These are phyloP conservation scores for Alnus rubra DNA, from an alignment of 306 rosid species.

Conservation along the genomic window DNA sequence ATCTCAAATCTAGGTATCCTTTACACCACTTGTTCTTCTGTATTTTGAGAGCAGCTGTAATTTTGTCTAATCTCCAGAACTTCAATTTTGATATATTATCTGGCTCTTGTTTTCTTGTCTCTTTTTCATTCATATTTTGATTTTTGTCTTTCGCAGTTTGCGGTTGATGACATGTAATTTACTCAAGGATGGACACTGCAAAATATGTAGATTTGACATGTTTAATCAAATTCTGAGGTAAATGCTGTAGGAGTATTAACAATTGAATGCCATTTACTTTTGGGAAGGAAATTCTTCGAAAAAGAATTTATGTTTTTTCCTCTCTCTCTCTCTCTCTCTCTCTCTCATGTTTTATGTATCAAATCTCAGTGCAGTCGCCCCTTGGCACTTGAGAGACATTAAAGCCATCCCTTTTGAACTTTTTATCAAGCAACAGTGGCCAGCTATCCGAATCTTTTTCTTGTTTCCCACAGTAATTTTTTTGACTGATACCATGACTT, in stretches of 20 bases:
- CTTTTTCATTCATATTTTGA: conserved; percentile 7
- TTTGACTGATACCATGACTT: not conserved
- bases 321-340: too few species aligned
- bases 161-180: conserved; percentile 42
- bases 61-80: not conserved
- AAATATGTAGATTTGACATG: conserved; percentile 42
- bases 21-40: conserved; percentile 10
- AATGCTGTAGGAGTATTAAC: conserved; percentile 33
- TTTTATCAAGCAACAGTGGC: too few species aligned
- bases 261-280: not conserved
- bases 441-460: too few species aligned
- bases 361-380: not conserved
- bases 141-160: conserved; percentile 41
- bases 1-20: conserved; percentile 43
- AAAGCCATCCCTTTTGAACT: not conserved
- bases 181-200: conserved; percentile 40
- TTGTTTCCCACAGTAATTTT: too few species aligned
- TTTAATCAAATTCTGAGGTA: conserved; percentile 40
- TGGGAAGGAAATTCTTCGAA: conserved; percentile 2
- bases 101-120: conserved; percentile 1
- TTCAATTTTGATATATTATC: not conserved
- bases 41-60: not conserved
- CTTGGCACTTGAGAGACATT: not conserved
- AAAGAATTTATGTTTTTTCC: not conserved
- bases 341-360: not conserved